These are phyloP conservation scores for Penicillium sp. DNA, from an alignment of 2,329 filamentous ascomycete genomes.

Conservation along the genomic window DNA sequence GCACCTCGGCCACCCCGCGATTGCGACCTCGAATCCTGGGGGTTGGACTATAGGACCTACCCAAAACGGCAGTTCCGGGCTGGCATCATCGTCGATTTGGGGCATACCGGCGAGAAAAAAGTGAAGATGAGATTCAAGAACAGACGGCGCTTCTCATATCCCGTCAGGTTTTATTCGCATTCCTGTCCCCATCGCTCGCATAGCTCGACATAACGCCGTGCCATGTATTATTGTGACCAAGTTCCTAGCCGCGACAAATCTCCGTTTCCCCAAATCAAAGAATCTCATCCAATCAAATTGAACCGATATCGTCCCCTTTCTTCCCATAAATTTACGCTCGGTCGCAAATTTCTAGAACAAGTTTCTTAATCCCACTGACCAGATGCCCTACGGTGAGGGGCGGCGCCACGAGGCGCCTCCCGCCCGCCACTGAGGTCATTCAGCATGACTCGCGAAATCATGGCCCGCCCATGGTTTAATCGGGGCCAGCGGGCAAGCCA, in stretches of 20 bases:
- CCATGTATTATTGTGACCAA: neutral
- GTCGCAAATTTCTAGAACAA: constrained; percentile 5
- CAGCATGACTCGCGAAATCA: constrained; percentile 4
- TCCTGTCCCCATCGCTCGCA: constrained; percentile 1
- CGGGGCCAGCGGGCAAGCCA: constrained; percentile 10
- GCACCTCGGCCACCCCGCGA: constrained; percentile 14
- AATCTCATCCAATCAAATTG: neutral
- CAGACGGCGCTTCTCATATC: neutral
- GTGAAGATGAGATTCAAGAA: neutral
- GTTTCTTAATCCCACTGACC: neutral
- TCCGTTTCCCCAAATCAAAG: neutral
- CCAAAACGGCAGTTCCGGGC: constrained; percentile 27
- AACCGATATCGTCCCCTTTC: neutral
- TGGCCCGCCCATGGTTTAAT: constrained; percentile 5
- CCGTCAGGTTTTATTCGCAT: neutral
- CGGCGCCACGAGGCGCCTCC: constrained; percentile 23
- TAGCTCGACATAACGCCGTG: constrained; percentile 9
- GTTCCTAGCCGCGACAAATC: neutral
- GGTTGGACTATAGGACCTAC: constrained; percentile 23
- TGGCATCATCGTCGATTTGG: constrained; percentile 3
- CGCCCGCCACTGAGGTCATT: constrained; percentile 28
- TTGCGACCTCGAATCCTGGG: constrained; percentile 26
- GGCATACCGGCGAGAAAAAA: neutral
- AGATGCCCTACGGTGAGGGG: constrained; percentile 8
- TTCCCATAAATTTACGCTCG: neutral